phyloP scores from a whole-genome alignment of 768 basidiomycete genomes.

The Boletus sp. region DNA sequence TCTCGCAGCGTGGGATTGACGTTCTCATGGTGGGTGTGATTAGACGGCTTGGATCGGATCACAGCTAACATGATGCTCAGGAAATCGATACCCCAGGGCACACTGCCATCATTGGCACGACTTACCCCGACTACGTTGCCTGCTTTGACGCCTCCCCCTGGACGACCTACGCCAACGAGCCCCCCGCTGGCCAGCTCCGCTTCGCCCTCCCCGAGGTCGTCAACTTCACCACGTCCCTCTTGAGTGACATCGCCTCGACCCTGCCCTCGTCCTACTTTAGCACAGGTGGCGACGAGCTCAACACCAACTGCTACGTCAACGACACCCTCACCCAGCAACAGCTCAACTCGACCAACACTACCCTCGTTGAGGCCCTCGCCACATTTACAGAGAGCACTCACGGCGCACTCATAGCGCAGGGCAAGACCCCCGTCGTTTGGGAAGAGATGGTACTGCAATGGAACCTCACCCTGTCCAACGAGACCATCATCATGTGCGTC shows the following conservation, averaged over 20 bases:
- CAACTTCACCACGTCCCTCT: slow-evolving; percentile 55
- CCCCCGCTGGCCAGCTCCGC: slow-evolving; percentile 81
- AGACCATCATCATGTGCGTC: slow-evolving; percentile 41
- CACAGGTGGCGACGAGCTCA: slow-evolving; percentile 84
- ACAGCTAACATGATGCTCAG: slow-evolving; percentile 27
- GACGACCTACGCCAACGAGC: slow-evolving; percentile 63
- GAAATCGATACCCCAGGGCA: slow-evolving; percentile 89
- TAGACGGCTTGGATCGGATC: not conserved
- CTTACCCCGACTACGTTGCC: slow-evolving; percentile 75
- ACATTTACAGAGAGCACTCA: slow-evolving; percentile 63
- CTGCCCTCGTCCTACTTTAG: slow-evolving; percentile 64
- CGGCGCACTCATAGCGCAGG: slow-evolving; percentile 46
- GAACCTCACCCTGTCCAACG: slow-evolving; percentile 40
- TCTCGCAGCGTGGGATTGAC: slow-evolving; percentile 70
- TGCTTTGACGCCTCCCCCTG: slow-evolving; percentile 60
- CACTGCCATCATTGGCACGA: slow-evolving; percentile 58
- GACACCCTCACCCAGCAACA: slow-evolving; percentile 60
- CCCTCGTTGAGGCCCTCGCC: slow-evolving; percentile 62
- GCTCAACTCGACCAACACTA: slow-evolving; percentile 48
- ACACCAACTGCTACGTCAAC: slow-evolving; percentile 59
- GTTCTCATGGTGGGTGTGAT: slow-evolving; percentile 47
- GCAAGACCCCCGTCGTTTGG: slow-evolving; percentile 83
- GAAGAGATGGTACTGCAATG: slow-evolving; percentile 56
- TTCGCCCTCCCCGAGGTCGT: slow-evolving; percentile 60
- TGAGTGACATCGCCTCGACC: slow-evolving; percentile 50